Base-by-base conservation (phyloP, 176 grass and related monocot genomes). In the Ampelocalamus luodianensis region DNA sequence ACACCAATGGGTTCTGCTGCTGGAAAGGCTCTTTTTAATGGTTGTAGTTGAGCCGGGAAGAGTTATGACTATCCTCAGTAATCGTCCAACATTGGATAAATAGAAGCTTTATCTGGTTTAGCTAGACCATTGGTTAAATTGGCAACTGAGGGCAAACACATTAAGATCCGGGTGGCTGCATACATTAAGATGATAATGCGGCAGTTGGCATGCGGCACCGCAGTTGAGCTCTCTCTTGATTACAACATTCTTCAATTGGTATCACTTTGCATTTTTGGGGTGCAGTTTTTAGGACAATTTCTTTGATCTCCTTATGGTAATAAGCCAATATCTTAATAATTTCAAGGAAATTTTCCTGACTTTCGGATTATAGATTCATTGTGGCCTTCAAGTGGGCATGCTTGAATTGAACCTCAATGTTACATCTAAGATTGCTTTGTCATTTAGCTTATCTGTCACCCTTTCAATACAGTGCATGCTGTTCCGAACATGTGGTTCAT, bases 251-350 rank as follows among this genome's bases (percentile, higher is more conserved):
- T 77, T 54, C 82, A 20, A 27, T 45, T 22, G 4, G 49, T 63
- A 6, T 44, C 13, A 10, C 12, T 46, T 69, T 36, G 8, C 64
- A 78, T 78, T 36, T 74, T 42, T 29, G 14, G 18, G 18, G 23
- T 66, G 18, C 26, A 66, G 48, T 27, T n/a, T 50, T 29, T 32
- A 22, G 4, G 4, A 32, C 15, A 18, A 53, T 13, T 34, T 3
- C 34, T 44, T 77, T 77, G 23, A n/a, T 17, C 34, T 55, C 63
- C 17, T 55, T 40, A 56, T 58, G 16, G 17, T 10, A 85, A 75
- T 10, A 68, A 85, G n/a, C 38, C 23, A 45, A 71, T 43, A 67
- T 55, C 48, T 22, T 84, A 54, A 56, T 32, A 67, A 24, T 62
- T 13, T 45, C 20, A 78, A 46, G 37, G 58, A 56, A 37, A 7